A percentile compares a stretch with the other conserved stretches of the same genome.
Conservation (phyloP, 805 yeast genomes). For the Myxozyma geophila region DNA sequence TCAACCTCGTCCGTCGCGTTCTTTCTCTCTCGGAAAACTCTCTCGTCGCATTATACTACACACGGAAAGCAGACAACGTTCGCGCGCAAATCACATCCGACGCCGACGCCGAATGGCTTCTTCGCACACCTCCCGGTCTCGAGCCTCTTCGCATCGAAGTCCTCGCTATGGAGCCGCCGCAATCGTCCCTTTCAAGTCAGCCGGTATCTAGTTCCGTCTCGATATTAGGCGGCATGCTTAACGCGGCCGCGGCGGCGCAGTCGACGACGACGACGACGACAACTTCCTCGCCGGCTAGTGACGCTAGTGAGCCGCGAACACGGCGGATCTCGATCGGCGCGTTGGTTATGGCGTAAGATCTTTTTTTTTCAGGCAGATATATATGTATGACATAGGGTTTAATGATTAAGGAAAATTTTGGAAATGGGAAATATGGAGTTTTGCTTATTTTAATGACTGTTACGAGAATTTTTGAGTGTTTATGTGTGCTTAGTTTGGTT, state of each 20-base stretch:
- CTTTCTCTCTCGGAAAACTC: constrained; percentile 20
- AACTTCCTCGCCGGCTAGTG: constrained; percentile 11
- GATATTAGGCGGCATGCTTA: neutral
- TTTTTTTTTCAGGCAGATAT: neutral
- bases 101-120: constrained; percentile 19
- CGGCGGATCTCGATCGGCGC: constrained; percentile 27
- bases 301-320: neutral
- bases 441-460: neutral
- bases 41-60: constrained; percentile 22
- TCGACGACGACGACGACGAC: too few species aligned
- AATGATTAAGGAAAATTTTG: neutral
- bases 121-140: constrained; percentile 2
- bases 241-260: neutral
- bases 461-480: neutral
- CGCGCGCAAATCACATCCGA: constrained; percentile 25
- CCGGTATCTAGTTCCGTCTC: neutral
- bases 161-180: constrained; percentile 15
- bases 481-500: neutral
- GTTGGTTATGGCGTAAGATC: constrained; percentile 9
- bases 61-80: constrained; percentile 5
- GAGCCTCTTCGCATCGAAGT: constrained; percentile 17
- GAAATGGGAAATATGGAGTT: neutral
- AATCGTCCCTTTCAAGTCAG: neutral
- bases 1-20: constrained; percentile 18
- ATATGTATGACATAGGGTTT: neutral